A percentile compares a stretch with the other conserved stretches of the same genome.
Conservation (phyloP, 345 rosid species). For the Murraya paniculata region DNA sequence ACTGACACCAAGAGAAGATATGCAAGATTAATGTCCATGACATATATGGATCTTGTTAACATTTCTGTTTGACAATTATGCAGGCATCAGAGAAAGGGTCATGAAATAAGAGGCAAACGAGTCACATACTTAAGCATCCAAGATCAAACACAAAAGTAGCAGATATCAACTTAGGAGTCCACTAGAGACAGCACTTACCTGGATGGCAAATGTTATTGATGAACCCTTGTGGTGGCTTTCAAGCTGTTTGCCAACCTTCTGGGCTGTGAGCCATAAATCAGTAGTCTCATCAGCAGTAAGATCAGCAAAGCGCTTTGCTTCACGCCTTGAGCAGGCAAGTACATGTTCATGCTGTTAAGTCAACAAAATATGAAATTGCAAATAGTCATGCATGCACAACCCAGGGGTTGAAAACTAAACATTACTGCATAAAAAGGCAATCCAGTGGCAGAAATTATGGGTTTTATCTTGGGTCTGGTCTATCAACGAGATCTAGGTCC, state of each 20-base stretch:
- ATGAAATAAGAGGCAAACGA: not conserved
- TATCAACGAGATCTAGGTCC: not conserved
- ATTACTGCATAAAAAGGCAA: not conserved
- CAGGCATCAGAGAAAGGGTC: not conserved
- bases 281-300: slow-evolving; percentile 76
- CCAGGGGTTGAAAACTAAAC: not conserved
- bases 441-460: not conserved
- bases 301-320: slow-evolving; percentile 81
- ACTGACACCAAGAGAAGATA: not conserved
- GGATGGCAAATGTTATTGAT: slow-evolving; percentile 74
- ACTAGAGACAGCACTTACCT: slow-evolving; percentile 40
- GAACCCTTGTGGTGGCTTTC: slow-evolving; percentile 76
- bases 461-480: not conserved
- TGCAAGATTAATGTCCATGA: no score
- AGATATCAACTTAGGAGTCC: not conserved
- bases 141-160: not conserved
- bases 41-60: no score
- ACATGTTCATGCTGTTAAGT: slow-evolving; percentile 74
- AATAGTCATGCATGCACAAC: not conserved
- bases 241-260: slow-evolving; percentile 69
- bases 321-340: slow-evolving; percentile 82
- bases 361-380: slow-evolving; percentile 28
- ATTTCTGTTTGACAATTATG: no score
- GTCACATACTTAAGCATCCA: not conserved
- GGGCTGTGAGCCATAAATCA: slow-evolving; percentile 79